Base-by-base conservation (phyloP, 805 yeast genomes). In the Debaryomyces castellii region DNA sequence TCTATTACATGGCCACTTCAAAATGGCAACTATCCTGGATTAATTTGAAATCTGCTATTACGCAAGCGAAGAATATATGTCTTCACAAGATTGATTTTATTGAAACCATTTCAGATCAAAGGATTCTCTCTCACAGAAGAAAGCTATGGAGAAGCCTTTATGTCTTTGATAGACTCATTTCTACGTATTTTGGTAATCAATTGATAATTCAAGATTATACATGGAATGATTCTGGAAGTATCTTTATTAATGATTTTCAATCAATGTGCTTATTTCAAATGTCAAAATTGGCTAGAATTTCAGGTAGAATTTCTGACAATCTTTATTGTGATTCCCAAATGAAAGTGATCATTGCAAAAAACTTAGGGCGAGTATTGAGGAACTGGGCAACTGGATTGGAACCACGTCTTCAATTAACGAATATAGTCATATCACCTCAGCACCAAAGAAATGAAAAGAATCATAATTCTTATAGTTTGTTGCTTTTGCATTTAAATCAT, bases 1-100 rank as follows among this genome's bases (percentile, higher is more conserved):
- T 73, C 51, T 73, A 62, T 51, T 67, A 74, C 46, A 74, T 70
- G 42, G 55, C 63, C 28, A 63, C 60, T 14, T 68, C 74, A 6
- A 67, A 65, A 41, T 62, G 72, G 45, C 64, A 64, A 40, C 58
- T 72, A 0, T 71, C 78, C 5, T 76, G 79, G 79, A 59, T 73
- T 10, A 66, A 64, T 49, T 51, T 75, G 18, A 76, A 77, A 8
- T 48, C 52, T 17, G 72, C 77, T 1, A 71, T 75, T n/a, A 56
- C 73, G 20, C 60, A 65, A 50, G 77, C 77, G 0, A 73, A 69
- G 21, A 52, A 74, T 0, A 53, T 74, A 42, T 78, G 79, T 0
- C 49, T 73, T 30, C 70, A 73, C 50, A 54, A 75, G 40, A 65
- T 55, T 41, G 62, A 49, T 32, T 66, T 71, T 36, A 73, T 72